These are phyloP conservation scores for Blastomyces parvus DNA, from an alignment of 2,329 filamentous ascomycete species.

Conservation along the genomic window DNA sequence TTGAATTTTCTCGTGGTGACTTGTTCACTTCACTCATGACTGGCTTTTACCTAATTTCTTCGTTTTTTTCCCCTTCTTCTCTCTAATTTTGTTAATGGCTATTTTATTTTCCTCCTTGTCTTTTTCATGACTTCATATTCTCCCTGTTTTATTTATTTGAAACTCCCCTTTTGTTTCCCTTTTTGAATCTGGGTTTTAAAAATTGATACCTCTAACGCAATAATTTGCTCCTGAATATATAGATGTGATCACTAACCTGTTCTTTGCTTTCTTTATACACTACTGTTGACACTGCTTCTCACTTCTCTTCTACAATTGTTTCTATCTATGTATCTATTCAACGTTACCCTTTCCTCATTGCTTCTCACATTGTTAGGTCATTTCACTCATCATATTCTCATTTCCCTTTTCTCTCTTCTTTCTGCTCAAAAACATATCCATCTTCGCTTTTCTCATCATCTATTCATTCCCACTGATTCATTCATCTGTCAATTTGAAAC, in stretches of 20 bases:
- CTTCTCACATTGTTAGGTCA: not conserved
- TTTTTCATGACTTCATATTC: not conserved
- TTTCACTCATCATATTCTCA: not conserved
- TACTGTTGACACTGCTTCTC: not conserved
- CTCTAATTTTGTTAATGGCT: not conserved
- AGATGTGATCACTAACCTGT: slow-evolving; percentile 1
- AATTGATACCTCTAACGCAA: slow-evolving; percentile 6
- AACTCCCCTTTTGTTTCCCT: not conserved
- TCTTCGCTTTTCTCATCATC: too few relatives aligned
- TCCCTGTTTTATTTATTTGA: not conserved
- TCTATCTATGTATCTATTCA: not conserved
- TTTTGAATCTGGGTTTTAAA: not conserved
- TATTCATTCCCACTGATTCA: too few relatives aligned
- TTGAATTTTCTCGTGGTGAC: not conserved
- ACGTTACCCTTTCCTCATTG: not conserved
- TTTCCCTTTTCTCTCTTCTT: not conserved
- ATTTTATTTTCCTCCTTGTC: not conserved
- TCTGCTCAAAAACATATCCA: not conserved
- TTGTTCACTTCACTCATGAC: not conserved
- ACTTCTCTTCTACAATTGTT: too few relatives aligned
- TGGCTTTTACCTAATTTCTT: too few relatives aligned
- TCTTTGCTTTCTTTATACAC: not conserved
- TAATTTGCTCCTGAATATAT: slow-evolving; percentile 2
- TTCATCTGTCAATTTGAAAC: not conserved
- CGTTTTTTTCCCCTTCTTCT: not conserved